phyloP scores from a whole-genome alignment of 2,329 filamentous ascomycete species.

The Aspergillus uvarum region DNA sequence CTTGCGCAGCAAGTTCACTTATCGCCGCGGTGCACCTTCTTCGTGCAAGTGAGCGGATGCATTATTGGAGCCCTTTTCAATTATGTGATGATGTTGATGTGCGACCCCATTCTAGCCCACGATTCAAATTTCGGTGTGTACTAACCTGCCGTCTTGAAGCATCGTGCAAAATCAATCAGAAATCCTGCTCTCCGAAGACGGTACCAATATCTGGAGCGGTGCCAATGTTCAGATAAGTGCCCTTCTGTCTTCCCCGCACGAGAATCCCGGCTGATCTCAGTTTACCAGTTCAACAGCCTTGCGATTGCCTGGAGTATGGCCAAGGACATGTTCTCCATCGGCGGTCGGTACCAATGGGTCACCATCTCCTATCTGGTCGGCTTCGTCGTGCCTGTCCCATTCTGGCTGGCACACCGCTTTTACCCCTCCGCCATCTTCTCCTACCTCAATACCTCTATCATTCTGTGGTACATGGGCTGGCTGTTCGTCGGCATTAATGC shows the following conservation, averaged over 20 bases:
- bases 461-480: conserved; percentile 5
- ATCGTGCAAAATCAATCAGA: conserved; percentile 3
- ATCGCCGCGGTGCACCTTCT: conserved; percentile 1
- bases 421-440: conserved; percentile 3
- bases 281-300: conserved; percentile 4
- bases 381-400: conserved; percentile 2
- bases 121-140: not conserved
- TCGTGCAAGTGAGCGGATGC: not conserved
- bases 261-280: not conserved
- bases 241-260: not conserved
- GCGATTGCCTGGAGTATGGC: conserved; percentile 7
- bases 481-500: conserved; percentile 6
- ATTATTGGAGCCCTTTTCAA: conserved; percentile 4
- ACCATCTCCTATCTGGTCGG: conserved; percentile 5
- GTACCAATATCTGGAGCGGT: conserved; percentile 6
- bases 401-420: conserved; percentile 1
- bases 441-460: conserved; percentile 10
- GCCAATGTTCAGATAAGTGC: conserved; percentile 5
- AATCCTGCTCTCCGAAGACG: conserved; percentile 3
- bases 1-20: conserved; percentile 4
- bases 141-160: not conserved
- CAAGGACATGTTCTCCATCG: conserved; percentile 9
- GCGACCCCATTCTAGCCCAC: not conserved
- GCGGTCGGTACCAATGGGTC: conserved; percentile 5
- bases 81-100: conserved; percentile 7